Conservation (phyloP, 352 stramenopile genomes). For the Pythium aquatile region DNA sequence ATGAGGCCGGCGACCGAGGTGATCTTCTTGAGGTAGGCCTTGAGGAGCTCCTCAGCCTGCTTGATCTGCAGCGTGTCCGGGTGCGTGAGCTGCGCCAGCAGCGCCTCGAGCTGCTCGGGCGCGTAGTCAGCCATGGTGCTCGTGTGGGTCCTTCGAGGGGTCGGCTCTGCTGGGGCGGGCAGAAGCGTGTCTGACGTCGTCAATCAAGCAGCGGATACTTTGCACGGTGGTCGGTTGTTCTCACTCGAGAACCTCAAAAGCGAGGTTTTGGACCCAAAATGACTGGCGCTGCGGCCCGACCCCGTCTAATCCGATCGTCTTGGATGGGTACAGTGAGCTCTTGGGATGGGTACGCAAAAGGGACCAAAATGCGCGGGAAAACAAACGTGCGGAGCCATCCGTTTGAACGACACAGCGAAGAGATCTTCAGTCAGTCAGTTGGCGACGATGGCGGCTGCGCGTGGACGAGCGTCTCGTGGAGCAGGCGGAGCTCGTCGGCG, state of each 20-base stretch:
- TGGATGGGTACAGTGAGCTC: conserved; percentile 20
- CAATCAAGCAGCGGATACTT: conserved; percentile 14
- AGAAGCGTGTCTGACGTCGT: conserved; percentile 18
- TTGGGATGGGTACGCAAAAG: conserved; percentile 18
- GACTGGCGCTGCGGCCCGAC: conserved; percentile 22
- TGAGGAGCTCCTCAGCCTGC: conserved; percentile 91
- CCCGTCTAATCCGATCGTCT: conserved; percentile 20
- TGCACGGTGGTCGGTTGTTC: neutral
- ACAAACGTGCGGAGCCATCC: neutral
- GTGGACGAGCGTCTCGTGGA: conserved; percentile 28
- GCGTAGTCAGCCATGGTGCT: conserved; percentile 71
- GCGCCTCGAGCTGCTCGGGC: conserved; percentile 83
- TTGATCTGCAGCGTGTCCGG: conserved; percentile 95
- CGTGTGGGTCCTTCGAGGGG: neutral
- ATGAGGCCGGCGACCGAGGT: conserved; percentile 85
- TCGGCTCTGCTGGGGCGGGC: conserved; percentile 12
- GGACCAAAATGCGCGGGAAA: conserved; percentile 13
- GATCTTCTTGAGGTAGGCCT: conserved; percentile 92
- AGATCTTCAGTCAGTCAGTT: conserved; percentile 2
- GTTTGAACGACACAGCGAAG: neutral
- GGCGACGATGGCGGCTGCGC: neutral
- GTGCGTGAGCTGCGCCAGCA: conserved; percentile 90
- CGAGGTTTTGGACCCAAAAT: conserved; percentile 29
- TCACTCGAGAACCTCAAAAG: conserved; percentile 19
- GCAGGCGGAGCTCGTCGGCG: conserved; percentile 28